Percentiles rank a stretch among this genome's conserved stretches.
These are phyloP conservation scores for Apophysomyces sp. DNA, from an alignment of 371 early-diverging fungal genomes.

Conservation along the genomic window DNA sequence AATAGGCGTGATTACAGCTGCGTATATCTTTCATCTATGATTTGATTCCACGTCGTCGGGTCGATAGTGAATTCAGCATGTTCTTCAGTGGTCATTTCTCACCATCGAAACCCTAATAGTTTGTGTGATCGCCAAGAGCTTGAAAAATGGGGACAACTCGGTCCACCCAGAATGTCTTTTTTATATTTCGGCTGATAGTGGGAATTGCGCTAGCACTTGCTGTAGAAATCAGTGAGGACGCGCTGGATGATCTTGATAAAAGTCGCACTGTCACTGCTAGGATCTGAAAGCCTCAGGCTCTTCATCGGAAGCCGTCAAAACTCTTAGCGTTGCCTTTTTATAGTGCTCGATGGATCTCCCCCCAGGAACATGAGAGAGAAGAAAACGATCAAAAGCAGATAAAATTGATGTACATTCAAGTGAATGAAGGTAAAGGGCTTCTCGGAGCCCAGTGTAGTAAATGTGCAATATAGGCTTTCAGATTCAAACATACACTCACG, in stretches of 20 bases:
- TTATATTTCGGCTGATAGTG: conserved; percentile 11
- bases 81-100: conserved; percentile 15
- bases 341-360: no score
- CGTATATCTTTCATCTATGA: not conserved
- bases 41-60: conserved; percentile 8
- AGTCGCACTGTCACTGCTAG: not conserved
- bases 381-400: no score
- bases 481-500: no score
- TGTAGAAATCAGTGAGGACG: conserved; percentile 12
- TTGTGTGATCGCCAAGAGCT: conserved; percentile 17
- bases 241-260: conserved; percentile 5
- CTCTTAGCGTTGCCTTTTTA: no score
- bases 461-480: no score
- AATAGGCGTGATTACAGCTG: not conserved
- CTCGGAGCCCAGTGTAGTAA: no score
- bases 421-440: no score
- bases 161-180: conserved; percentile 12
- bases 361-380: no score
- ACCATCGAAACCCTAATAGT: conserved; percentile 23
- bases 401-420: no score
- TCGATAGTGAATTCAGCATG: conserved; percentile 14
- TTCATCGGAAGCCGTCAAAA: no score
- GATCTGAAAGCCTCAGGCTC: no score
- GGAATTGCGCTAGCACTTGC: conserved; percentile 11
- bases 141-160: conserved; percentile 12